Percentiles rank a stretch among this genome's conserved stretches.
These are phyloP conservation scores for Sechiopsis laciniata DNA, from an alignment of 306 rosid species.

Conservation along the genomic window DNA sequence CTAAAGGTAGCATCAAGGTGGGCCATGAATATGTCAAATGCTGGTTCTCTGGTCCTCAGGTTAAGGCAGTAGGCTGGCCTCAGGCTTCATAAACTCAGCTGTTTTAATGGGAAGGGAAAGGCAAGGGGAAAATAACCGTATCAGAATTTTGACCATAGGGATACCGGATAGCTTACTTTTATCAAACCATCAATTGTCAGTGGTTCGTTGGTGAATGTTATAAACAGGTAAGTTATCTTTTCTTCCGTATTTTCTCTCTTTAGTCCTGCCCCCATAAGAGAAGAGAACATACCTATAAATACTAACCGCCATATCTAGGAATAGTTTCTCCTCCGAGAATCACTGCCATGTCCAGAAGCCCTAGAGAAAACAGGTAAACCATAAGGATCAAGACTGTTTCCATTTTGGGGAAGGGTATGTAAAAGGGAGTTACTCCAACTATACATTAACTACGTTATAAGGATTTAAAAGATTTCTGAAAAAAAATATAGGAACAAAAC, in stretches of 20 bases:
- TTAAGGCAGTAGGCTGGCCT: constrained; percentile 86
- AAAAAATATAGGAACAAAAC: background rate
- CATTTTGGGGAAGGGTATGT: background rate
- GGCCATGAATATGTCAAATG: constrained; percentile 88
- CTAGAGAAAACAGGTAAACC: constrained; percentile 5
- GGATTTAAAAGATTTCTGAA: background rate
- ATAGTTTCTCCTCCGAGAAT: constrained; percentile 56
- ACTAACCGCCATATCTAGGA: constrained; percentile 25
- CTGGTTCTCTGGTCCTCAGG: constrained; percentile 99
- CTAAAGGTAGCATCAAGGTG: constrained; percentile 79
- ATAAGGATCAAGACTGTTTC: background rate
- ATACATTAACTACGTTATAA: background rate
- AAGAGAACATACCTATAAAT: constrained; percentile 3
- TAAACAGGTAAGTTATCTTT: constrained; percentile 15
- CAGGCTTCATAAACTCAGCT: constrained; percentile 99
- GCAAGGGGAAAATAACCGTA: constrained; percentile 86
- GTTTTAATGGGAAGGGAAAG: constrained; percentile 93
- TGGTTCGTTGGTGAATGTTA: background rate
- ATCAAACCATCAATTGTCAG: constrained; percentile 23
- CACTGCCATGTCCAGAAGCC: constrained; percentile 42
- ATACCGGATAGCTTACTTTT: constrained; percentile 52
- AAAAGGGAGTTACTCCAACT: background rate
- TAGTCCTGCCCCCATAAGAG: constrained; percentile 19
- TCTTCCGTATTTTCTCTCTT: constrained; percentile 16
- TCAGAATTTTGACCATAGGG: constrained; percentile 74